Evolutionary conservation across 106 monocot species (phyloP).

Genomic region (Dioscorea dumetorum): DNA sequence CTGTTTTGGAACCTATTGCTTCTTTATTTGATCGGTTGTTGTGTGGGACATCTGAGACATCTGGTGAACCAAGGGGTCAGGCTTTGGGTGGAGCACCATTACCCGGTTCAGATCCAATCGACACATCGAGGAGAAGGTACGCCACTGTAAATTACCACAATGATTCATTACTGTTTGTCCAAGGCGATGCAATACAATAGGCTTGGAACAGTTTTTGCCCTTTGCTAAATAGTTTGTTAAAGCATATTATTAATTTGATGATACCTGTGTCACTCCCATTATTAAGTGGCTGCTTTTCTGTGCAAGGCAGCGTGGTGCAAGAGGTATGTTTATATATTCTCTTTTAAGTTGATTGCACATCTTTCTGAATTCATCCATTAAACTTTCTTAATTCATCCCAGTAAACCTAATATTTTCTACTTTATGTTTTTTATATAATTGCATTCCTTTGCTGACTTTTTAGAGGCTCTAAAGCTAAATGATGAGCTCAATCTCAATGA

Average conservation of each 20-base stretch:
- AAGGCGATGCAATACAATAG: neutral
- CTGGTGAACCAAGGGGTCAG: too few relatives aligned
- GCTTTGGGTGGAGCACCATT: constrained; percentile 47
- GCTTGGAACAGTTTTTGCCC: neutral
- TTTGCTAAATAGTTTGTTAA: neutral
- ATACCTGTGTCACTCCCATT: neutral
- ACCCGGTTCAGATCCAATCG: constrained; percentile 92
- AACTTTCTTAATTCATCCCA: too few relatives aligned
- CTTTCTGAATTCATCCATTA: too few relatives aligned
- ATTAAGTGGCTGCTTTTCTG: neutral
- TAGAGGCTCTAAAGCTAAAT: constrained; percentile 84
- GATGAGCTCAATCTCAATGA: constrained; percentile 96
- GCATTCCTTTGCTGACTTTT: neutral
- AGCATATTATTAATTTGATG: too few relatives aligned
- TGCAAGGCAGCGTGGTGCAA: constrained; percentile 78
- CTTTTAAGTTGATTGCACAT: too few relatives aligned
- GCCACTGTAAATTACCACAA: neutral
- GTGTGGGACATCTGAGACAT: too few relatives aligned
- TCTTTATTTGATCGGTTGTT: constrained; percentile 66
- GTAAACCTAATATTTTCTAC: neutral
- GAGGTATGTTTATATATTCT: too few relatives aligned
- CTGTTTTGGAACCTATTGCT: constrained; percentile 77
- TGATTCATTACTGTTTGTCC: neutral
- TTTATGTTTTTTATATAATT: neutral
- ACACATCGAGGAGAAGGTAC: constrained; percentile 87